phyloP scores from a whole-genome alignment of 495 filamentous ascomycete genomes.

The Trypethelium eluteriae region DNA sequence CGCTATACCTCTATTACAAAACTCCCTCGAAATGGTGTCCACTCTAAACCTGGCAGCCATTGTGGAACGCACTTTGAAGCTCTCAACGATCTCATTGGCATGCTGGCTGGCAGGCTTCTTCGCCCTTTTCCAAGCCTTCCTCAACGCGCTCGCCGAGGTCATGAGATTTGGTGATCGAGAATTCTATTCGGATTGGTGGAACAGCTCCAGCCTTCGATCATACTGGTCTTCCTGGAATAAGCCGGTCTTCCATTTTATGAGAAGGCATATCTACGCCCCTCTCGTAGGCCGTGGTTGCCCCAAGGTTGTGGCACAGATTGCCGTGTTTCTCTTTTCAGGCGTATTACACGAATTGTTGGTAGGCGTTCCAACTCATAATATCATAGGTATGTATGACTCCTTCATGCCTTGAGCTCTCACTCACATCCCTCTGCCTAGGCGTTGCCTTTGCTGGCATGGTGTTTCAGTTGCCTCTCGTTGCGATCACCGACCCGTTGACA shows the following conservation, averaged over 20 bases:
- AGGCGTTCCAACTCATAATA: conserved; percentile 89
- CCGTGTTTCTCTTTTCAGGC: conserved; percentile 80
- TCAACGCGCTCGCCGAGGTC: conserved; percentile 87
- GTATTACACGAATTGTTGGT: conserved; percentile 87
- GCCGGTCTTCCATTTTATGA: conserved; percentile 93
- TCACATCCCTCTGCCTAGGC: conserved; percentile 39
- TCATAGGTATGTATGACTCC: conserved; percentile 56
- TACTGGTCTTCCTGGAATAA: conserved; percentile 99
- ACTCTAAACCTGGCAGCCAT: conserved; percentile 75
- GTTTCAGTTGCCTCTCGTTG: conserved; percentile 80
- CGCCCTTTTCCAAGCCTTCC: conserved; percentile 78
- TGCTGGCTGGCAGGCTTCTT: conserved; percentile 98
- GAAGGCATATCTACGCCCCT: conserved; percentile 80
- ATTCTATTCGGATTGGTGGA: conserved; percentile 98
- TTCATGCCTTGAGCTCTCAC: conserved; percentile 7
- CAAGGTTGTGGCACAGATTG: conserved; percentile 54
- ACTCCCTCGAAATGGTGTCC: conserved; percentile 78
- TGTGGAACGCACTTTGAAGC: conserved; percentile 82
- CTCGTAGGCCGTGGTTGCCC: conserved; percentile 75
- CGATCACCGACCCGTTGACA: conserved; percentile 68
- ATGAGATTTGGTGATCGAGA: conserved; percentile 85
- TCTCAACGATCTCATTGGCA: conserved; percentile 84
- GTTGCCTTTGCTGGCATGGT: conserved; percentile 93
- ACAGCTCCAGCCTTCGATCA: conserved; percentile 69
- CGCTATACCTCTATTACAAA: conserved; percentile 76